Conservation (phyloP, 805 yeast species). For the Priceomyces melissophilus region DNA sequence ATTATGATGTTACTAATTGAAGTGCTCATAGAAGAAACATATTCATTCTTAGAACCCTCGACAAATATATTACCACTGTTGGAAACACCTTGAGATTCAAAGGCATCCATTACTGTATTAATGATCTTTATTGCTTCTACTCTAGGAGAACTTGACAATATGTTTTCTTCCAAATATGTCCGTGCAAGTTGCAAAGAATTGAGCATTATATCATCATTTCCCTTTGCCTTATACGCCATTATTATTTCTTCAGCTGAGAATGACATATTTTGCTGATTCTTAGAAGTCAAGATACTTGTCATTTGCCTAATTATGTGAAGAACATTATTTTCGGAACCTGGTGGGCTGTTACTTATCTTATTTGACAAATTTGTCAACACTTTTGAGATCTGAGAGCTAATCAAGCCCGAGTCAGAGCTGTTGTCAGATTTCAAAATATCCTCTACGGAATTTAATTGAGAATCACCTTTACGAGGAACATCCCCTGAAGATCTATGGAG, state of each 20-base stretch:
- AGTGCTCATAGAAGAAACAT: conserved; percentile 13
- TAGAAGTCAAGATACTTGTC: conserved; percentile 29
- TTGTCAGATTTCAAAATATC: conserved; percentile 17
- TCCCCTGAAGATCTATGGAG: conserved; percentile 47
- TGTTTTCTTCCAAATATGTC: conserved; percentile 20
- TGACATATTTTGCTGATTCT: conserved; percentile 11
- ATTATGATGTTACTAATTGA: conserved; percentile 23
- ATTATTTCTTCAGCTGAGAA: conserved; percentile 18
- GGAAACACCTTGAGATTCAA: conserved; percentile 5
- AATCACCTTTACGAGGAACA: conserved; percentile 24
- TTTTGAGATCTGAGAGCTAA: conserved; percentile 30
- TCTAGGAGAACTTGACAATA: conserved; percentile 9
- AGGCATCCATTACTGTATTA: conserved; percentile 19
- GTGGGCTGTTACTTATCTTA: conserved; percentile 21
- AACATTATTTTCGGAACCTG: conserved; percentile 22
- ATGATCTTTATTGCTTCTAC: conserved; percentile 20
- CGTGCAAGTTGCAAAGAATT: conserved; percentile 31
- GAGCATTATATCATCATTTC: conserved; percentile 21
- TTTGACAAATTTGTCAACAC: conserved; percentile 32
- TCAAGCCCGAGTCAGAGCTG: conserved; percentile 5
- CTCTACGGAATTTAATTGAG: conserved; percentile 24
- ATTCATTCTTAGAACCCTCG: conserved; percentile 6
- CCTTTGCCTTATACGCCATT: conserved; percentile 18
- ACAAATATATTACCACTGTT: conserved; percentile 4
- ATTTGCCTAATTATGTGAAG: conserved; percentile 37